Percentiles rank a stretch among this genome's conserved stretches.
phyloP scores from a whole-genome alignment of 1,139 yeast genomes.

The Saccharomyces hybrid region DNA sequence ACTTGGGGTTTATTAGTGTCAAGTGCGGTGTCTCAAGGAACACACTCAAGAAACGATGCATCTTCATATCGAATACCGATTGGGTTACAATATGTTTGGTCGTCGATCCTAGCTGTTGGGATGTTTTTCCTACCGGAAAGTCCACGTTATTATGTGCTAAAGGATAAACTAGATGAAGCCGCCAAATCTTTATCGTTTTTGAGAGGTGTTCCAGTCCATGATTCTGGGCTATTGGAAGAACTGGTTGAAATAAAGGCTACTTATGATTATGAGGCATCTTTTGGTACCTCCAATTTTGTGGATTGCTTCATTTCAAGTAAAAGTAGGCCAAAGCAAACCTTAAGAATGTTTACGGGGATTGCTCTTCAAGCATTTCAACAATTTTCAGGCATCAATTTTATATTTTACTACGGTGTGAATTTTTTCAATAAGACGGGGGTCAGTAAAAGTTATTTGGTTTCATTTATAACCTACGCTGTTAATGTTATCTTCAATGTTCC shows the following conservation, averaged over 20 bases:
- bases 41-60: slow-evolving; percentile 44
- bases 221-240: slow-evolving; percentile 64
- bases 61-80: slow-evolving; percentile 70
- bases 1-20: slow-evolving; percentile 77
- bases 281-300: slow-evolving; percentile 45
- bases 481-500: slow-evolving; percentile 66
- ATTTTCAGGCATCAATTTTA: slow-evolving; percentile 70
- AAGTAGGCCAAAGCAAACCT: slow-evolving; percentile 55
- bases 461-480: slow-evolving; percentile 65
- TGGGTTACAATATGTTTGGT: slow-evolving; percentile 66
- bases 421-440: slow-evolving; percentile 61
- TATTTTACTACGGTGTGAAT: slow-evolving; percentile 72
- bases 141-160: slow-evolving; percentile 62
- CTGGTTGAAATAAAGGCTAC: slow-evolving; percentile 72
- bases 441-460: slow-evolving; percentile 52
- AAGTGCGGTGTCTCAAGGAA: slow-evolving; percentile 73
- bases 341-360: slow-evolving; percentile 65
- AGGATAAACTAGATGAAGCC: slow-evolving; percentile 56
- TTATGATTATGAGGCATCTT: slow-evolving; percentile 65
- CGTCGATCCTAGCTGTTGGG: slow-evolving; percentile 51
- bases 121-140: slow-evolving; percentile 67
- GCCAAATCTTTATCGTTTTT: slow-evolving; percentile 51
- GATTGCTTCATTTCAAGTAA: slow-evolving; percentile 65
- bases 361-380: slow-evolving; percentile 67
- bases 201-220: slow-evolving; percentile 53